Base-by-base conservation (phyloP, 2,329 filamentous ascomycete species). In the Sporothrix inflata region DNA sequence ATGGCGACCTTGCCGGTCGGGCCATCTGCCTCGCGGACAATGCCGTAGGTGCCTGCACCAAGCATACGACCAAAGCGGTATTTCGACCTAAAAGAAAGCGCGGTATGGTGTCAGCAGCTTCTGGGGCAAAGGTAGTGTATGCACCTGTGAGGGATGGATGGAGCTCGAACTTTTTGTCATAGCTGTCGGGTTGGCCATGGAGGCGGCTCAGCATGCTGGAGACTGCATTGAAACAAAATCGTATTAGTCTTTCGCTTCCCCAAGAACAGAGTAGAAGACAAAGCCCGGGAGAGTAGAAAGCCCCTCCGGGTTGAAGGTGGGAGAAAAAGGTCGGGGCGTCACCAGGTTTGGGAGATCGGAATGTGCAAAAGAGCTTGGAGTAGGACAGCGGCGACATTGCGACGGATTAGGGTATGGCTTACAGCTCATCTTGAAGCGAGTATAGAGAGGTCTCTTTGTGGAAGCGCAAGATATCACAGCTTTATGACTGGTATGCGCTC, bases 1-100 rank as follows among this genome's bases (percentile, higher is more conserved):
- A 99, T 89, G 53, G 96, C 96, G 74, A 97, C 94, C 86, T 97
- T 89, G 81, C 94, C 93, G 24, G 88, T 87, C 55, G 91, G 89
- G 77, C 93, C 89, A 74, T 98, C 94, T 74, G 96, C 96, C 84
- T 99, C 96, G 78, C 96, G 90, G 79, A 99, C 96, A 79, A 99
- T 97, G 79, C 96, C 96, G 86, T 99, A 99, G 78, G 96, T 99
- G 78, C 96, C 96, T 74, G 96, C 96, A 79, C 96, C 96, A 73
- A 99, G 89, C 30, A 95, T 98, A 81, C 92, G 90, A 78, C 96
- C 96, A 82, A 99, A 97, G 77, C 88, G 90, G 83, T 99, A 99
- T 82, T 92, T 93, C 75, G 93, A 86, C 83, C 93, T 96, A 80
- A 71, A 75, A n/a, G 30, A 27, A 8, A 40, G 1, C 9, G 40